These are phyloP conservation scores for Nothophytophthora sp. DNA, from an alignment of 352 stramenopile species.

Conservation along the genomic window DNA sequence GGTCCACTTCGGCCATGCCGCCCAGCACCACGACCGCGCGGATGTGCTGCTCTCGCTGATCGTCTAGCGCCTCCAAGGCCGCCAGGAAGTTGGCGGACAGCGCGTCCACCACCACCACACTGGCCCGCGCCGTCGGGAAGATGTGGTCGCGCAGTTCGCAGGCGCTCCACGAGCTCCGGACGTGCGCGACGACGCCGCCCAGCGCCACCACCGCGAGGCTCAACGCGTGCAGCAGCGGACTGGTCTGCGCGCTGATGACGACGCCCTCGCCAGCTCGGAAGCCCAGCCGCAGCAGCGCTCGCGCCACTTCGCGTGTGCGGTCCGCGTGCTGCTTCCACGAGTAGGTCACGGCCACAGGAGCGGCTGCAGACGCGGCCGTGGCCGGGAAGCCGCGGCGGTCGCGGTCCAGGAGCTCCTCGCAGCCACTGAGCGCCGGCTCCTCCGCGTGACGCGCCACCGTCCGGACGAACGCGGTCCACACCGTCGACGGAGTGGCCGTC, in stretches of 20 bases:
- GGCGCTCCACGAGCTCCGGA: constrained; percentile 53
- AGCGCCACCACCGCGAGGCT: constrained; percentile 59
- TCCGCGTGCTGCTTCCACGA: constrained; percentile 33
- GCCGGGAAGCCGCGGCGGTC: neutral
- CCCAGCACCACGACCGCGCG: constrained; percentile 54
- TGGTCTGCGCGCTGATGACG: constrained; percentile 46
- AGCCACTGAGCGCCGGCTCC: constrained; percentile 21
- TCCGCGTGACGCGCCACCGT: constrained; percentile 23
- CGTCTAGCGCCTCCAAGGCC: constrained; percentile 21
- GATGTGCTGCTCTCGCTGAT: constrained; percentile 25
- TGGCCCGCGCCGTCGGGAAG: constrained; percentile 50
- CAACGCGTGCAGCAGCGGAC: constrained; percentile 50
- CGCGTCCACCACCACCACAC: constrained; percentile 61
- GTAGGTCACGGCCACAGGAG: constrained; percentile 7
- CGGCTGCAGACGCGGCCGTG: neutral
- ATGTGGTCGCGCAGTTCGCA: constrained; percentile 55
- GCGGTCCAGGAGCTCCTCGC: constrained; percentile 9
- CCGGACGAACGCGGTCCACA: constrained; percentile 32
- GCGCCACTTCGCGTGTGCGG: constrained; percentile 34
- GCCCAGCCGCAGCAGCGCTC: constrained; percentile 50
- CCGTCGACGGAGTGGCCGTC: constrained; percentile 11
- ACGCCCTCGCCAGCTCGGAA: constrained; percentile 62
- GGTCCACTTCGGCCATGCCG: neutral
- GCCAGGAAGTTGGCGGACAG: constrained; percentile 50
- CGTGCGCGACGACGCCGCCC: constrained; percentile 59